Evolutionary conservation across 140 eudicot genomes (phyloP).

Genomic region (Stevia rebaudiana): DNA sequence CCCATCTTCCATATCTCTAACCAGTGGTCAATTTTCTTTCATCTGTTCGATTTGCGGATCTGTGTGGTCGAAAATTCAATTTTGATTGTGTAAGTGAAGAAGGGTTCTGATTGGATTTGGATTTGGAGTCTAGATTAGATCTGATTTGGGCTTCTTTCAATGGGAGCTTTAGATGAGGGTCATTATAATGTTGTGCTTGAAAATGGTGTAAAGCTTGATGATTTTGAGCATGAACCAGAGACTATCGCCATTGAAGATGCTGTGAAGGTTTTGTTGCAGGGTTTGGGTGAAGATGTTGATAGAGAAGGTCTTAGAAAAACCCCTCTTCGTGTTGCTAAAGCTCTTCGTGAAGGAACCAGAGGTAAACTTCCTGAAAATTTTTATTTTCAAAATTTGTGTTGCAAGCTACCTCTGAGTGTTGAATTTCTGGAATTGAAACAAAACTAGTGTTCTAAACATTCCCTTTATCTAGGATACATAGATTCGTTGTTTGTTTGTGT

Average conservation of each 20-base stretch:
- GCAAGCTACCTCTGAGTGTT: neutral
- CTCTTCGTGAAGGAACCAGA: constrained; percentile 82
- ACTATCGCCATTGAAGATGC: constrained; percentile 62
- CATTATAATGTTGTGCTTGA: constrained; percentile 48
- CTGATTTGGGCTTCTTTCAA: constrained; percentile 24
- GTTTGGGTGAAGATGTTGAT: constrained; percentile 83
- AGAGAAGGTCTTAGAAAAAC: constrained; percentile 85
- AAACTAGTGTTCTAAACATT: too few species aligned
- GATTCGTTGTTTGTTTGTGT: too few species aligned
- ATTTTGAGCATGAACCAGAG: constrained; percentile 45
- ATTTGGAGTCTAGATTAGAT: constrained; percentile 10
- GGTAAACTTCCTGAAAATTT: constrained; percentile 27
- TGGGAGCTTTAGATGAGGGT: constrained; percentile 89
- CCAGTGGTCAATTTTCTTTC: constrained; percentile 26
- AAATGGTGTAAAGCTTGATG: constrained; percentile 53
- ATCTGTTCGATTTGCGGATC: neutral
- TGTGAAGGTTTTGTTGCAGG: constrained; percentile 76
- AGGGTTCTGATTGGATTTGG: constrained; percentile 18
- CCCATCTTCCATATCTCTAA: constrained; percentile 32
- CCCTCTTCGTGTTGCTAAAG: constrained; percentile 96
- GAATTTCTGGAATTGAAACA: neutral
- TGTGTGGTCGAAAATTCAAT: neutral
- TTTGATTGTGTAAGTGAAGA: neutral
- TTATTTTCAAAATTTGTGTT: neutral
- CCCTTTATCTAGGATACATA: too few species aligned